phyloP scores from a whole-genome alignment of 306 rosid genomes.

The Gastrolobium bilobum region DNA sequence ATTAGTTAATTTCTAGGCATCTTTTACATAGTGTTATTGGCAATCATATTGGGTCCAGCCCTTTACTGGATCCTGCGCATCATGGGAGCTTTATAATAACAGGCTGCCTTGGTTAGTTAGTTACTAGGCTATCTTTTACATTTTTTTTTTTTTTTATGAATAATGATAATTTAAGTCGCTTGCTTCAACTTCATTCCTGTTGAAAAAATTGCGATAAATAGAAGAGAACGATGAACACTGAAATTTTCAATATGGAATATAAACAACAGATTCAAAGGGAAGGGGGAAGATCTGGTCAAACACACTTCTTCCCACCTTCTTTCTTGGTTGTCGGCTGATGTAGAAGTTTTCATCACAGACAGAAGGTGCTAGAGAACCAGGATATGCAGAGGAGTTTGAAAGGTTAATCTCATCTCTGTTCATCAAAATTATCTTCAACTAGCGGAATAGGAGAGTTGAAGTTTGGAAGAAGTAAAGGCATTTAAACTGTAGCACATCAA shows the following conservation, averaged over 20 bases:
- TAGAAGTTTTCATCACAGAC: neutral
- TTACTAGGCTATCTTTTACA: neutral
- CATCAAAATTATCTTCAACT: slow-evolving; percentile 29
- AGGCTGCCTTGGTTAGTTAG: neutral
- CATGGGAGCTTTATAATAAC: neutral
- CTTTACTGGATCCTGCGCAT: neutral
- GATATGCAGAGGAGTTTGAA: slow-evolving; percentile 34
- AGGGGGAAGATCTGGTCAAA: neutral
- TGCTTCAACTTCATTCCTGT: neutral
- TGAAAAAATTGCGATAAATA: neutral
- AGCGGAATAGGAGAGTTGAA: slow-evolving; percentile 35
- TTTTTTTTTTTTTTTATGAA: neutral
- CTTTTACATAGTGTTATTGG: neutral
- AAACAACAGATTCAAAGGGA: neutral
- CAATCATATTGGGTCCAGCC: neutral
- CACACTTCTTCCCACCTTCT: slow-evolving; percentile 2
- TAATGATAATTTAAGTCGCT: neutral
- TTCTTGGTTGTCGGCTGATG: neutral
- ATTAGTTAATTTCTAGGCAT: neutral
- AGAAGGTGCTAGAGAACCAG: slow-evolving; percentile 15
- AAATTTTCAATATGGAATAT: neutral
- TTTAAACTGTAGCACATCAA: neutral
- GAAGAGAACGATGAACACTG: neutral
- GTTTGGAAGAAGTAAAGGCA: slow-evolving; percentile 32
- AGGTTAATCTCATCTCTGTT: slow-evolving; percentile 36